Evolutionary conservation across 31 red algal genomes (phyloP).

Genomic region (Asparagopsis taxiformis): DNA sequence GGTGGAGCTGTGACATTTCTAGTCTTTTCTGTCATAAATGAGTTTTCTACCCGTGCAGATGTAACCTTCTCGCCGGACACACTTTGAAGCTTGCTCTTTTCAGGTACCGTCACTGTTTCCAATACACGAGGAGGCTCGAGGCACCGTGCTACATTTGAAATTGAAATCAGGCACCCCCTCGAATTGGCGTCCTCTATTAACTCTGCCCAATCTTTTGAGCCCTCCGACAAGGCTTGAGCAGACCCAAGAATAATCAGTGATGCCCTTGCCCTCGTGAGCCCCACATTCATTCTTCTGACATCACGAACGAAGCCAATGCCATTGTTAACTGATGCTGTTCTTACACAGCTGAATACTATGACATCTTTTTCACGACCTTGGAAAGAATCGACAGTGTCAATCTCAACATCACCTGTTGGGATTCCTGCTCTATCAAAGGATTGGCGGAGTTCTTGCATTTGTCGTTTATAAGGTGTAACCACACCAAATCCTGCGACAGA

Average conservation of each 20-base stretch:
- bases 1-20: neutral
- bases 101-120: neutral
- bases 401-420: conserved; percentile 73
- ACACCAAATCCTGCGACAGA: conserved; percentile 79
- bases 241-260: conserved; percentile 57
- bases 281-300: conserved; percentile 97
- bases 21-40: neutral
- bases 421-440: conserved; percentile 72
- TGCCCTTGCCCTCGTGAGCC: conserved; percentile 73
- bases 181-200: conserved; percentile 57
- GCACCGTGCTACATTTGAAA: conserved; percentile 49
- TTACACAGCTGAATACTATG: conserved; percentile 85
- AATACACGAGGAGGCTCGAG: conserved; percentile 19
- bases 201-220: conserved; percentile 29
- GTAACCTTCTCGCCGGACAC: neutral
- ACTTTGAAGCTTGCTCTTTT: neutral
- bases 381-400: conserved; percentile 93
- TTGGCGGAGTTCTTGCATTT: conserved; percentile 74
- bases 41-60: neutral
- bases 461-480: conserved; percentile 93
- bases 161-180: conserved; percentile 68
- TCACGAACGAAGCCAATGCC: conserved; percentile 97
- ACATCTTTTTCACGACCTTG: conserved; percentile 94
- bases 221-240: conserved; percentile 29
- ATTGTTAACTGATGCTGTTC: conserved; percentile 52